phyloP scores from a whole-genome alignment of 169 alveolate species.

The Cryptosporidium sp. region DNA sequence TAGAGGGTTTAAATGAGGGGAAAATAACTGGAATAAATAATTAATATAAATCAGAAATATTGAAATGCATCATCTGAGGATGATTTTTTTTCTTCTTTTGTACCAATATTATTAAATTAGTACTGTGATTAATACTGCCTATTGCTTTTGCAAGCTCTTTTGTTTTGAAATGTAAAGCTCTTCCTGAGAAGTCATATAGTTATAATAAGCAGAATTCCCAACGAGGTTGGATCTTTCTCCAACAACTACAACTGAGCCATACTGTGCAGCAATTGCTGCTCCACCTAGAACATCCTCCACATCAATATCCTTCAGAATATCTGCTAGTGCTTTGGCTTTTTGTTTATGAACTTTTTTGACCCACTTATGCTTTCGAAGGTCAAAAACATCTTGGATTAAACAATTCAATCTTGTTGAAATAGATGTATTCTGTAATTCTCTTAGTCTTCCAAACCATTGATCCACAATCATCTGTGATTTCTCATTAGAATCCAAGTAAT shows the following conservation, averaged over 20 bases:
- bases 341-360: conserved; percentile 90
- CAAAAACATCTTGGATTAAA: conserved; percentile 90
- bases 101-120: background rate
- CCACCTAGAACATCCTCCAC: conserved; percentile 92
- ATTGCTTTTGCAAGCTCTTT: conserved; percentile 28
- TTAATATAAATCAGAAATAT: background rate
- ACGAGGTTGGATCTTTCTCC: conserved; percentile 89
- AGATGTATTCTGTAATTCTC: conserved; percentile 85
- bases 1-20: background rate
- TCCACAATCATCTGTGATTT: conserved; percentile 87
- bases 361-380: conserved; percentile 91
- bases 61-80: background rate
- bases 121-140: background rate
- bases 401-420: conserved; percentile 89
- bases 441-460: conserved; percentile 91
- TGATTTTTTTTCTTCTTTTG: background rate
- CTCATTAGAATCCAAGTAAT: conserved; percentile 89
- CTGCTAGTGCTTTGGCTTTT: conserved; percentile 91
- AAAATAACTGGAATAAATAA: background rate
- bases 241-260: conserved; percentile 90
- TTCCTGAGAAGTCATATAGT: conserved; percentile 85
- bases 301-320: conserved; percentile 87
- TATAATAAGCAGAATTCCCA: conserved; percentile 85
- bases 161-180: conserved; percentile 65
- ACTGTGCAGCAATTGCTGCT: conserved; percentile 90